Evolutionary conservation across 345 rosid genomes (phyloP).

Genomic region (Hevea brasiliensis): DNA sequence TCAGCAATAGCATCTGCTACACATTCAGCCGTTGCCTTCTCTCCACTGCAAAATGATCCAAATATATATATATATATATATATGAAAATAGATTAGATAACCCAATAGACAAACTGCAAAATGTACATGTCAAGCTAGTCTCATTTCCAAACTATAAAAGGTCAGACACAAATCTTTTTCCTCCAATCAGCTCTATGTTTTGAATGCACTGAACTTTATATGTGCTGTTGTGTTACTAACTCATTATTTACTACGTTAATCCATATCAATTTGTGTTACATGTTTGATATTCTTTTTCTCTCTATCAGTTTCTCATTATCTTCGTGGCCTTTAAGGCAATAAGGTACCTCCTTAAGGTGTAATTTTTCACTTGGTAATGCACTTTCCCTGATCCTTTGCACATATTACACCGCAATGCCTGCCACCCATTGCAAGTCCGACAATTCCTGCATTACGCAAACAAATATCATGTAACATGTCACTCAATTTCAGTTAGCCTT

Average conservation of each 20-base stretch:
- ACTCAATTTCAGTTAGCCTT: neutral
- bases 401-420: conserved; percentile 81
- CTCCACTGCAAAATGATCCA: conserved; percentile 59
- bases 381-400: conserved; percentile 92
- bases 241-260: neutral
- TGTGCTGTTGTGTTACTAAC: neutral
- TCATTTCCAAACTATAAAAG: neutral
- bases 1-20: conserved; percentile 80
- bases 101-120: neutral
- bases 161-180: neutral
- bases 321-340: conserved; percentile 4
- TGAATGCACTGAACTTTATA: neutral
- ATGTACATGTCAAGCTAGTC: neutral
- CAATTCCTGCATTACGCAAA: conserved; percentile 58
- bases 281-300: neutral
- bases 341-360: conserved; percentile 67
- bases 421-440: conserved; percentile 85
- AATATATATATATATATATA: no score
- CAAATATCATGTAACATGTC: conserved; percentile 5
- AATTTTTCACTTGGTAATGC: conserved; percentile 76
- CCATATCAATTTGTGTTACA: neutral
- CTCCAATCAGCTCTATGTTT: neutral
- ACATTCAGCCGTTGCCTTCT: conserved; percentile 78
- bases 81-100: neutral
- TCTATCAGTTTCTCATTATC: conserved; percentile 4